These are phyloP conservation scores for Exidia glandulosa DNA, from an alignment of 768 basidiomycete genomes.

Conservation along the genomic window DNA sequence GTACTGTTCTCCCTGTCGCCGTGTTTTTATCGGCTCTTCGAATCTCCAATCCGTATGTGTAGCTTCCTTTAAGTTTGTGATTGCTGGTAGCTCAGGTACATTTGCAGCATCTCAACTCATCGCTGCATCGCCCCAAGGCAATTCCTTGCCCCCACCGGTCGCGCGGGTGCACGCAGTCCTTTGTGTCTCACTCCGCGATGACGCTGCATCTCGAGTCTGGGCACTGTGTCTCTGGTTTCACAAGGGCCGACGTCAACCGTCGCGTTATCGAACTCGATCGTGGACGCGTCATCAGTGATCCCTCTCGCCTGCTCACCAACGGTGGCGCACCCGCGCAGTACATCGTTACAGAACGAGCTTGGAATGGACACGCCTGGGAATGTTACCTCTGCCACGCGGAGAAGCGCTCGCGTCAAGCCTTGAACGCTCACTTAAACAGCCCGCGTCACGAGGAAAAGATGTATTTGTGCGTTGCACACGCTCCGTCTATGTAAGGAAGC, in stretches of 20 bases:
- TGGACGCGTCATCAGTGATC: slow-evolving; percentile 42
- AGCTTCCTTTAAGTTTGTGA: slow-evolving; percentile 34
- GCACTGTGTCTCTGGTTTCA: slow-evolving; percentile 38
- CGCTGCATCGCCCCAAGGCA: slow-evolving; percentile 32
- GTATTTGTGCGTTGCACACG: slow-evolving; percentile 19
- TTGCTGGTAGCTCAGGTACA: not conserved
- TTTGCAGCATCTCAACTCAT: slow-evolving; percentile 40
- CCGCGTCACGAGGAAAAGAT: slow-evolving; percentile 42
- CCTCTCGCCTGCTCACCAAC: slow-evolving; percentile 35
- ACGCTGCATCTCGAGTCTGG: slow-evolving; percentile 56
- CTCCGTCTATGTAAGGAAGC: not conserved
- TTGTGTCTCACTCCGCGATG: slow-evolving; percentile 45
- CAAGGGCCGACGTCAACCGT: slow-evolving; percentile 27
- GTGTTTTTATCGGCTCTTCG: not conserved
- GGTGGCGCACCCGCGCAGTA: slow-evolving; percentile 5
- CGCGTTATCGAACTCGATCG: slow-evolving; percentile 34
- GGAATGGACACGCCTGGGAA: slow-evolving; percentile 39
- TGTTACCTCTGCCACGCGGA: slow-evolving; percentile 48
- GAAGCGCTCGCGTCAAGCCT: slow-evolving; percentile 28
- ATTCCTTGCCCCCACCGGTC: slow-evolving; percentile 21
- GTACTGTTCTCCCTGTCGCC: not conserved
- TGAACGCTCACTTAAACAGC: slow-evolving; percentile 58
- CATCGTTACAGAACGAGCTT: slow-evolving; percentile 28
- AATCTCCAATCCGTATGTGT: slow-evolving; percentile 31
- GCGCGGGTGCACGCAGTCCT: slow-evolving; percentile 32